Percentiles rank a stretch among this genome's conserved stretches.
Conservation (phyloP, 75 land plant species). For the Sequoiadendron giganteum region DNA sequence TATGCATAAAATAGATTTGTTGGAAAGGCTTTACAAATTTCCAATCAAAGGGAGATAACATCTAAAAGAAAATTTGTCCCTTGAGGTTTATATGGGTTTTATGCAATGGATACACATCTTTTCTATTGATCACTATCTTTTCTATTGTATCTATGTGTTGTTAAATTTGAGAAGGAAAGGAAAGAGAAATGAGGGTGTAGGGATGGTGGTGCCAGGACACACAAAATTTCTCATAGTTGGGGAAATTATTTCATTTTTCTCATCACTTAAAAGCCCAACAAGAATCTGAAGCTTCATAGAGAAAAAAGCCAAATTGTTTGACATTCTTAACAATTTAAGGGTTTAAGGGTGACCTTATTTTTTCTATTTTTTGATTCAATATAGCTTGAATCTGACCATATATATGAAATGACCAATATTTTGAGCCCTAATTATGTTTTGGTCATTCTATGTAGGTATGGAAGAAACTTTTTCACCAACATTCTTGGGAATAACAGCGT, state of each 20-base stretch:
- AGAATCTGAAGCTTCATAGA: conserved; percentile 28
- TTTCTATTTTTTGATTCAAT: neutral
- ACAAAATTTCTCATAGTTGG: conserved; percentile 41
- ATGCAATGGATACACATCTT: no score
- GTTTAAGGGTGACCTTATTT: conserved; percentile 16
- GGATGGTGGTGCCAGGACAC: conserved; percentile 19
- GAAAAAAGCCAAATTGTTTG: conserved; percentile 17
- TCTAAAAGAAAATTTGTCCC: no score
- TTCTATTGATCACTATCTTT: no score
- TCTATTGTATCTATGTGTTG: no score
- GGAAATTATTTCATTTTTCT: conserved; percentile 39
- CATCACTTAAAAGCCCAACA: neutral
- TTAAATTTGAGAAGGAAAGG: no score
- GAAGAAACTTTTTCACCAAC: conserved; percentile 36
- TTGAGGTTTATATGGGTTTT: no score
- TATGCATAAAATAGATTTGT: no score
- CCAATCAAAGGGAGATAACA: no score
- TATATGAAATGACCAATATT: neutral
- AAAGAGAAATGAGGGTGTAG: no score
- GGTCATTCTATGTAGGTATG: conserved; percentile 24
- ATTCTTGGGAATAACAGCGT: conserved; percentile 35
- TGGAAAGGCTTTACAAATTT: no score
- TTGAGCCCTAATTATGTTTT: neutral
- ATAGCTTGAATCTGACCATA: neutral
- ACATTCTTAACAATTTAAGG: no score